Evolutionary conservation across 306 rosid species (phyloP), one percentile per base, ranked within the genome.

Genomic region (Cicer cuneatum): DNA sequence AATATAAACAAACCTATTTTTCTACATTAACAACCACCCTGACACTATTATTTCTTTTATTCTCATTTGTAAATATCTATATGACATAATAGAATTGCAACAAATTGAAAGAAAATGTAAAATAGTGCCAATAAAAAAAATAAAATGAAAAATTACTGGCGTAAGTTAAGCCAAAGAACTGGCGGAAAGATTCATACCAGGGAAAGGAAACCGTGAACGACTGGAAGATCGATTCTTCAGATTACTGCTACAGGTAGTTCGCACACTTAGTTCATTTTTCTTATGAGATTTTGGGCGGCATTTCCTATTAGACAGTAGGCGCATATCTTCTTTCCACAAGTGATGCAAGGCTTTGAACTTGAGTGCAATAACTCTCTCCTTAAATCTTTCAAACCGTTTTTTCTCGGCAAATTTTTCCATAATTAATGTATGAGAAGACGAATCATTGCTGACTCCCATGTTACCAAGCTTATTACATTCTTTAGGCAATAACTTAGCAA

Each of bases 321-420:
- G 87, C 90, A 85, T 48, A 69, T 90, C 89, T 83, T 95, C 99
- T 83, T 85, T 92, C 99, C 99, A 95, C 76, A 82, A 58, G 63
- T 85, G 96, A 66, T 82, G 92, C 82, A 86, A 84, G 19, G 95
- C 91, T 87, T 83, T 92, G 84, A 85, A 95, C 84, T 89, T 92
- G 5, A 95, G 82, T 58, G 96, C 78, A 56, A 87, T 11, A 51
- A 87, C 96, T 80, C 88, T 87, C 87, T 92, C 99, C 88, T 87
- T 89, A 57, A 95, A 87, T 77, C 81, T 92, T 40, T 85, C 81
- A 62, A 76, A 75, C 70, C 58, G 85, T 83, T 83, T 87, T 72
- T 86, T 90, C 89, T 33, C 70, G 1, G 66, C 83, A 79, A 95
- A 83, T 64, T 83, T 95, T 80, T 85, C 90, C 84, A 77, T 79